A percentile compares a stretch with the other conserved stretches of the same genome.
These are phyloP conservation scores for Discostella stelligera DNA, from an alignment of 352 stramenopile genomes.

Conservation along the genomic window DNA sequence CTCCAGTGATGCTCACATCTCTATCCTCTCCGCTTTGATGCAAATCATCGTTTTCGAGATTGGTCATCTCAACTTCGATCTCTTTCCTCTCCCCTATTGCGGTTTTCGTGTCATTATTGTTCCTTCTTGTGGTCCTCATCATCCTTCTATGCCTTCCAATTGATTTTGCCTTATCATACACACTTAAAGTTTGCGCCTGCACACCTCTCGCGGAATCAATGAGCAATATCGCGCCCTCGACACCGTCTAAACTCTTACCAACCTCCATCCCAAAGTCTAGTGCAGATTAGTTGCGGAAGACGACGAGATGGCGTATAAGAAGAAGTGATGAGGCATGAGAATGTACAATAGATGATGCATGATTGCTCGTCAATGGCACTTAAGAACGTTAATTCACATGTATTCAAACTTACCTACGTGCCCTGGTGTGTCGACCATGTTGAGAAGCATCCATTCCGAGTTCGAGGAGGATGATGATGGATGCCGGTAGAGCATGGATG, in stretches of 20 bases:
- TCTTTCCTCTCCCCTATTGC: neutral
- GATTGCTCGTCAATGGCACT: too few species aligned
- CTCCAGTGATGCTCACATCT: neutral
- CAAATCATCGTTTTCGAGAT: neutral
- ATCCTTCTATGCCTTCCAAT: conserved; percentile 82
- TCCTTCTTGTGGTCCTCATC: conserved; percentile 4
- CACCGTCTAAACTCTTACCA: conserved; percentile 91
- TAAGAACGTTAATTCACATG: too few species aligned
- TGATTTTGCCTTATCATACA: conserved; percentile 86
- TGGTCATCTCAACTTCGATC: neutral
- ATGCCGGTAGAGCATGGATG: conserved; percentile 90
- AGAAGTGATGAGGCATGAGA: too few species aligned
- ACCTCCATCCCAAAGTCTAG: conserved; percentile 96
- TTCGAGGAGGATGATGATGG: conserved; percentile 54
- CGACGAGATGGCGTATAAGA: too few species aligned
- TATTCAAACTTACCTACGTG: conserved; percentile 80
- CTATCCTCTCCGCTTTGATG: neutral
- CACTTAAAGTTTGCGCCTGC: conserved; percentile 97
- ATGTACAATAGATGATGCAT: too few species aligned
- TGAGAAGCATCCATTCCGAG: conserved; percentile 87
- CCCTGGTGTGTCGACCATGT: conserved; percentile 95
- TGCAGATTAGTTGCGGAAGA: too few species aligned
- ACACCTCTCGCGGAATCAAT: conserved; percentile 97
- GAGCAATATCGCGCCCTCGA: conserved; percentile 96
- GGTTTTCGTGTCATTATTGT: neutral